Percentiles rank a stretch among this genome's conserved stretches.
Evolutionary conservation across 78 protist genomes (phyloP).

Genomic region (Trichosphaerium sp.): DNA sequence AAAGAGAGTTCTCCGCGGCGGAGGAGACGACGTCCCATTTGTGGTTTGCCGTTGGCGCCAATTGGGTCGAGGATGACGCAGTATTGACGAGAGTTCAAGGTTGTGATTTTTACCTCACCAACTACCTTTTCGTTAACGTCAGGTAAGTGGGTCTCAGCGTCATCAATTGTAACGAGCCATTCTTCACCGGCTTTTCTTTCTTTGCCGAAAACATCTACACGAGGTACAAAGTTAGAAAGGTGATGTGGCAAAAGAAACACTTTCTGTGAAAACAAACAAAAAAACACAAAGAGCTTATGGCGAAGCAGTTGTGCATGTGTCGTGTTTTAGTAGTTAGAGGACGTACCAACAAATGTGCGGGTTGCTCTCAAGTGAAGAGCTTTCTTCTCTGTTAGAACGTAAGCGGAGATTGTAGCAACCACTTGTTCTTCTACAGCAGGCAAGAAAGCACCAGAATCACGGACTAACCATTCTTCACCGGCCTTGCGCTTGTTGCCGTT

Average conservation of each 20-base stretch:
- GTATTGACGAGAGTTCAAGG: slow-evolving; percentile 73
- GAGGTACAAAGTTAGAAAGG: too few relatives aligned
- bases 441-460: slow-evolving; percentile 54
- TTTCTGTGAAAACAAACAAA: too few relatives aligned
- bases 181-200: slow-evolving; percentile 35
- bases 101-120: slow-evolving; percentile 46
- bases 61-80: slow-evolving; percentile 75
- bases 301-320: too few relatives aligned
- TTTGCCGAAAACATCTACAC: slow-evolving; percentile 11
- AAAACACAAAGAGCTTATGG: too few relatives aligned
- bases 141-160: slow-evolving; percentile 62
- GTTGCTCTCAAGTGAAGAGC: slow-evolving; percentile 60
- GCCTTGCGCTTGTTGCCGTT: slow-evolving; percentile 24
- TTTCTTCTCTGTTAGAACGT: slow-evolving; percentile 52
- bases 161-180: slow-evolving; percentile 60
- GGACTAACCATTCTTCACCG: slow-evolving; percentile 72
- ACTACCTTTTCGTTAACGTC: slow-evolving; percentile 71
- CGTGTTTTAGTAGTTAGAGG: too few relatives aligned
- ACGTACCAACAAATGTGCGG: slow-evolving; percentile 56
- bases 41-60: slow-evolving; percentile 37
- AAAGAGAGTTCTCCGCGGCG: slow-evolving; percentile 63
- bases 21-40: slow-evolving; percentile 63
- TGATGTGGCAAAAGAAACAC: slow-evolving; percentile 9
- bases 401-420: slow-evolving; percentile 39
- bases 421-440: slow-evolving; percentile 66